Evolutionary conservation across 768 basidiomycete genomes (phyloP), one percentile per base, ranked within the genome.

Genomic region (Clathrus columnatus): DNA sequence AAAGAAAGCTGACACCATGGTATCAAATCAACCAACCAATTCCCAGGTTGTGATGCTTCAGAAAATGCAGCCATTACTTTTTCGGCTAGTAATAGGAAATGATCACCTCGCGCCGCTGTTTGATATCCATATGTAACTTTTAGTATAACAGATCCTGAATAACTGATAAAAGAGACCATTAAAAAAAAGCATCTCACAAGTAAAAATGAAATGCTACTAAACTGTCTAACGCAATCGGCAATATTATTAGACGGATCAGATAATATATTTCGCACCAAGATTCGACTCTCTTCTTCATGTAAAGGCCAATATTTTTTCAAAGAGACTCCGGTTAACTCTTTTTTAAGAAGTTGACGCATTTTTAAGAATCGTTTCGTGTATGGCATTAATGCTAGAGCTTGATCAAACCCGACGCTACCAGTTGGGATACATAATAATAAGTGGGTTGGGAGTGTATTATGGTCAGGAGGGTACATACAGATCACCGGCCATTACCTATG

Each of bases 81-180:
- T 28, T 57, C 27, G 24, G 54, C 28, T 8, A 57, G 5, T 10
- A 20, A 8, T 10, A 57, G 24, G 18, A 56, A 48, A 7, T 63
- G 68, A 49, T 70, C 68, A 43, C 64, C 50, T 5, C 52, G 23
- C 2, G 61, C 54, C 18, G 52, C 57, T n/a, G 67, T 59, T 14
- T 62, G 59, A 24, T 69, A 54, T 8, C 68, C 68, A 42, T 69
- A 69, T 16, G 67, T 59, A 7, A 66, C 58, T 6, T 60, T 61
- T 7, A 67, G 53, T 16, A 61, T 62, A 11, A 57, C 57, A 21
- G 58, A n/a, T n/a, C n/a, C n/a, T n/a, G n/a, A 57, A 48, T 48
- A 48, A 23, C 46, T 48, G 10, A 16, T 14, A 48, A 21, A 10
- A 48, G 46, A n/a, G n/a, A 48, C 11, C 24, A 21, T 48, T 10